Base-by-base conservation (phyloP, 257 asterid genomes). In the Forsythia suspensa region DNA sequence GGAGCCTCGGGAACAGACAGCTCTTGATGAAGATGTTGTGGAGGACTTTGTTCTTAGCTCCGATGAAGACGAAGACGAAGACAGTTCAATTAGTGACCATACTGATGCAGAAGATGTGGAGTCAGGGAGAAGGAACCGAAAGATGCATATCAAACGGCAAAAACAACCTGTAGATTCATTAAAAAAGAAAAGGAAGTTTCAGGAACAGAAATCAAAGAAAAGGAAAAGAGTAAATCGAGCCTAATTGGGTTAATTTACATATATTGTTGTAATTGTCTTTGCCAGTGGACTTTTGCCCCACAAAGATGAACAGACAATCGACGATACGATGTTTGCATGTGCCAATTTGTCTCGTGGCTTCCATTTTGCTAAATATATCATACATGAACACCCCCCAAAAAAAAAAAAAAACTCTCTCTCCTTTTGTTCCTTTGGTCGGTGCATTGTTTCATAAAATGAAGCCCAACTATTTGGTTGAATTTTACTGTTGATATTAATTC, bases 1-100 rank as follows among this genome's bases (percentile, higher is more conserved):
- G 71, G 83, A 80, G 51, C 82, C 81, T 67, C 67, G 68, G 12
- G 91, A 83, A 8, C 87, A 76, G 63, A 77, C 63, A 39, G 90
- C 85, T 42, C 18, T 69, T 8, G 96, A 89, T 57, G 97, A 92
- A 78, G 98, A 95, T 78, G 82, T 95, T 10, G 86, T 92, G 24
- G 94, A 91, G 87, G 98, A 95, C 74, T 89, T 92, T 67, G 76
- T 91, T 69, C 93, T 93, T 70, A 95, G 98, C 84, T 90, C 94
- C 2, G 98, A 95, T 51, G 97, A 92, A 20, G 38, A 63, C 70
- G 2, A 0, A 8, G 97, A 88, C 1, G 90, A 0, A 8, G 97
- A 88, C 1, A 89, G 77, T 77, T 84, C 81, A 8, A 8, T 75
- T 15, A 84, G 80, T 65, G 85, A 82, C 36, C 24, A 69, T 48